phyloP scores from a whole-genome alignment of 2,329 filamentous ascomycete species.

The Xylaria sp. region DNA sequence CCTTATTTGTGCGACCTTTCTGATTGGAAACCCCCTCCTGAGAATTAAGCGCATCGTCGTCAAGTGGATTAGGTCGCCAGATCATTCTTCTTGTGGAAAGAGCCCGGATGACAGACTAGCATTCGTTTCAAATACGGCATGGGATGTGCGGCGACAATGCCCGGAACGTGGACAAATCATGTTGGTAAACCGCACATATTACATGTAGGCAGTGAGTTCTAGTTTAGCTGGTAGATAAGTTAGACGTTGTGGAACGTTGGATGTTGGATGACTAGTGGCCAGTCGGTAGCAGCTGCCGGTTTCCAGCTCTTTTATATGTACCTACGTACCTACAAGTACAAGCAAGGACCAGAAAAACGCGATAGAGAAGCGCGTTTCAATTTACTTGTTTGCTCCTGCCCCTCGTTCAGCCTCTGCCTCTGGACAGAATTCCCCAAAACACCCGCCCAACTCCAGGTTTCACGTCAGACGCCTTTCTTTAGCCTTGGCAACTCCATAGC shows the following conservation, averaged over 20 bases:
- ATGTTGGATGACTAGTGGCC: neutral
- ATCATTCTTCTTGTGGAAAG: neutral
- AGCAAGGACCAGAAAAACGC: neutral
- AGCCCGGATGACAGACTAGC: neutral
- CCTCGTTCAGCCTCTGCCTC: neutral
- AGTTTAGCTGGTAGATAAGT: too few relatives aligned
- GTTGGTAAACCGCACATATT: too few relatives aligned
- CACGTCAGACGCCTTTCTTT: neutral
- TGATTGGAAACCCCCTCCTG: neutral
- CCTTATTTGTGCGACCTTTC: conserved; percentile 4
- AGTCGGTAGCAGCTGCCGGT: neutral
- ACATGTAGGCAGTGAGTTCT: too few relatives aligned
- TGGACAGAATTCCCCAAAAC: neutral
- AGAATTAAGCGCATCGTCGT: too few relatives aligned
- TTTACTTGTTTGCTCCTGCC: neutral
- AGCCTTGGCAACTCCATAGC: neutral
- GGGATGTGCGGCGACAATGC: neutral
- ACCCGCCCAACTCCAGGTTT: neutral
- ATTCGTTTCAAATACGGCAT: neutral
- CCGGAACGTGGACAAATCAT: too few relatives aligned
- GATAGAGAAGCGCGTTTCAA: conserved; percentile 9
- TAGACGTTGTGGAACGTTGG: neutral
- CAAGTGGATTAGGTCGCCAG: neutral
- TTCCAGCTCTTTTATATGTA: neutral
- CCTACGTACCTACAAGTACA: too few relatives aligned